These are phyloP conservation scores for Candida nanaspora DNA, from an alignment of 805 yeast genomes.

Conservation along the genomic window DNA sequence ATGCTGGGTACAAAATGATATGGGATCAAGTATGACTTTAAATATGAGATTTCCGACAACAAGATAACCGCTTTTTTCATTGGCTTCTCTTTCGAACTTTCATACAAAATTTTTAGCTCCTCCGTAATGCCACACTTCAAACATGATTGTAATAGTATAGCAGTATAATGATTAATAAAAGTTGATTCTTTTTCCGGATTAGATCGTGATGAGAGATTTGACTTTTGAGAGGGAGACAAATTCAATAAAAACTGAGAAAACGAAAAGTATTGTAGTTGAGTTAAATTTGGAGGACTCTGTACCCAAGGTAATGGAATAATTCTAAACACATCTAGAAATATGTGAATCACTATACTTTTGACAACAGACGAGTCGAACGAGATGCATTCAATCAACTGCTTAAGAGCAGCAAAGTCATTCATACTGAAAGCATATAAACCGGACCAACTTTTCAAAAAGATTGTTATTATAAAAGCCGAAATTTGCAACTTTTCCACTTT, in stretches of 20 bases:
- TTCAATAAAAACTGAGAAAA: neutral
- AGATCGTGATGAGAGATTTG: slow-evolving; percentile 11
- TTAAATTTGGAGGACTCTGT: slow-evolving; percentile 1
- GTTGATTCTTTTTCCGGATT: slow-evolving; percentile 33
- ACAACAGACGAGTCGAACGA: slow-evolving; percentile 47
- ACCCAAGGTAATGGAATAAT: slow-evolving; percentile 53
- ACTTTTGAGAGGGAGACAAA: slow-evolving; percentile 2
- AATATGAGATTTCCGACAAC: slow-evolving; percentile 50
- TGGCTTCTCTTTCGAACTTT: slow-evolving; percentile 32
- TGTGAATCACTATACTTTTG: slow-evolving; percentile 60
- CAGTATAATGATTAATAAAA: slow-evolving; percentile 55
- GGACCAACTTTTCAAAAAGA: slow-evolving; percentile 62
- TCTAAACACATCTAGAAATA: slow-evolving; percentile 60
- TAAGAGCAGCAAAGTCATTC: slow-evolving; percentile 47
- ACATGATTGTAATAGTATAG: slow-evolving; percentile 51
- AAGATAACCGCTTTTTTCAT: slow-evolving; percentile 56
- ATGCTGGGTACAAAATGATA: slow-evolving; percentile 26
- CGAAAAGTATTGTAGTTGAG: slow-evolving; percentile 1
- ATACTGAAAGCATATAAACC: slow-evolving; percentile 66
- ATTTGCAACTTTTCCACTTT: slow-evolving; percentile 49
- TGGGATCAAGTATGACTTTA: slow-evolving; percentile 52
- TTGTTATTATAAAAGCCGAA: slow-evolving; percentile 50
- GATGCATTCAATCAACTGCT: slow-evolving; percentile 54
- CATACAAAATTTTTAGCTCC: slow-evolving; percentile 33
- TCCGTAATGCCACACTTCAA: slow-evolving; percentile 48